These are phyloP conservation scores for Jackrogersella minutella DNA, from an alignment of 495 filamentous ascomycete species.

Conservation along the genomic window DNA sequence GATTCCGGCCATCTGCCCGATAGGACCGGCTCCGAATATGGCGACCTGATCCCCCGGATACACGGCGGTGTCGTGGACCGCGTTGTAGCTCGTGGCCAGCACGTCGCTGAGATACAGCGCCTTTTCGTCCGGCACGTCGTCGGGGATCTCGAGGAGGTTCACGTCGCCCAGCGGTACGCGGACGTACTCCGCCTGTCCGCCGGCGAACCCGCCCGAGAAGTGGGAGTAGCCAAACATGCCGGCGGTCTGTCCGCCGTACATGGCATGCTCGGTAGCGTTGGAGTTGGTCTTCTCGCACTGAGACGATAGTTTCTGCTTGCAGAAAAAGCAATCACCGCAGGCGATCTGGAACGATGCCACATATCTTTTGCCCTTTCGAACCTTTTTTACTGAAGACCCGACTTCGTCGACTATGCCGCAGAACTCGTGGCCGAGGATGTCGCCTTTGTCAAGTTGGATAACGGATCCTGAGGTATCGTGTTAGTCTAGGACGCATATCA, in stretches of 20 bases:
- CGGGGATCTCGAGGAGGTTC: conserved; percentile 82
- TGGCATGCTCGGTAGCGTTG: conserved; percentile 68
- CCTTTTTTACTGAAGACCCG: conserved; percentile 67
- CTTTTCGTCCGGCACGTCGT: conserved; percentile 87
- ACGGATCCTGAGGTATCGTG: conserved; percentile 55
- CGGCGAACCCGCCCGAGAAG: conserved; percentile 88
- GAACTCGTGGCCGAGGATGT: conserved; percentile 92
- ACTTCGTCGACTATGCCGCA: conserved; percentile 80
- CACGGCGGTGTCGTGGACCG: conserved; percentile 84
- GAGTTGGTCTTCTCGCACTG: conserved; percentile 83
- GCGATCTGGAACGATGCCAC: conserved; percentile 90
- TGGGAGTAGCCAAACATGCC: conserved; percentile 79
- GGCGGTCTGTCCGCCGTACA: conserved; percentile 78
- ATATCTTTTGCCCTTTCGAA: conserved; percentile 72
- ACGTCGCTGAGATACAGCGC: conserved; percentile 85
- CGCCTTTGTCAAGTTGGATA: conserved; percentile 78
- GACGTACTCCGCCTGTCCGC: conserved; percentile 88
- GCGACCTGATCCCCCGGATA: conserved; percentile 80
- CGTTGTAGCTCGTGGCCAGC: conserved; percentile 78
- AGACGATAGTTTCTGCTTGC: conserved; percentile 75
- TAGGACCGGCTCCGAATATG: conserved; percentile 80
- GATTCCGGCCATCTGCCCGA: conserved; percentile 82
- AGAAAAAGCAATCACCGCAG: conserved; percentile 78
- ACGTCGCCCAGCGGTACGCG: conserved; percentile 84
- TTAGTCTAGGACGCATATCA: not conserved